phyloP scores from a whole-genome alignment of 1,284 basidiomycete species.

The Cryptococcus amylolentus region DNA sequence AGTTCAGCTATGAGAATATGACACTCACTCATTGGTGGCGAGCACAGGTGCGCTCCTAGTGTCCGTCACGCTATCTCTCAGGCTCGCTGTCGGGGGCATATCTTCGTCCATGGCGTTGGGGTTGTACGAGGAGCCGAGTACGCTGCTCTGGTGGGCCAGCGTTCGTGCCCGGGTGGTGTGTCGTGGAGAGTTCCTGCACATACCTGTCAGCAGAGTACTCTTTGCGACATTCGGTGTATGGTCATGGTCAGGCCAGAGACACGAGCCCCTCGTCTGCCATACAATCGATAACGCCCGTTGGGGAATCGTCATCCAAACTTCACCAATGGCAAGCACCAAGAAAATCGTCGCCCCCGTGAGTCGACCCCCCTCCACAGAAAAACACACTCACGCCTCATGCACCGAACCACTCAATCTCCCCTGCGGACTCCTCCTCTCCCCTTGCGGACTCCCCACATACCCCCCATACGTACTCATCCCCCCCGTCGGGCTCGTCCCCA shows the following conservation, averaged over 20 bases:
- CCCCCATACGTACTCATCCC: conserved; percentile 7
- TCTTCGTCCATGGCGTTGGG: conserved; percentile 24
- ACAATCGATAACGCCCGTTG: too few relatives aligned
- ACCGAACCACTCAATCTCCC: not conserved
- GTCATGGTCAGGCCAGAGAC: too few relatives aligned
- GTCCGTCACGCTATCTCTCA: conserved; percentile 20
- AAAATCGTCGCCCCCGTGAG: too few relatives aligned
- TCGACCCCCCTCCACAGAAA: not conserved
- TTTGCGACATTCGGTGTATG: not conserved
- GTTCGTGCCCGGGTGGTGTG: conserved; percentile 18
- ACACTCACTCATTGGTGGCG: conserved; percentile 13
- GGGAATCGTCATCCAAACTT: too few relatives aligned
- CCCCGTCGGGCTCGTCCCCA: conserved; percentile 25
- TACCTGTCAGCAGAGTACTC: not conserved
- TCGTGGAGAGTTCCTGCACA: conserved; percentile 14
- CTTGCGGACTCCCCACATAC: conserved; percentile 4
- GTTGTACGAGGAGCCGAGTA: not conserved
- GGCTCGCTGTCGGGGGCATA: conserved; percentile 28
- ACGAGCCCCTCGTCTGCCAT: too few relatives aligned
- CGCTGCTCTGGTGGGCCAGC: conserved; percentile 9
- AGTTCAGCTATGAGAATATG: not conserved
- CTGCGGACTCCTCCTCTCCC: conserved; percentile 10
- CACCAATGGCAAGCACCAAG: too few relatives aligned
- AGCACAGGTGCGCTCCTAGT: not conserved
- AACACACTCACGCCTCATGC: conserved; percentile 5